phyloP scores from a whole-genome alignment of 2,329 filamentous ascomycete genomes.

The Arthrobotrys sinensis region DNA sequence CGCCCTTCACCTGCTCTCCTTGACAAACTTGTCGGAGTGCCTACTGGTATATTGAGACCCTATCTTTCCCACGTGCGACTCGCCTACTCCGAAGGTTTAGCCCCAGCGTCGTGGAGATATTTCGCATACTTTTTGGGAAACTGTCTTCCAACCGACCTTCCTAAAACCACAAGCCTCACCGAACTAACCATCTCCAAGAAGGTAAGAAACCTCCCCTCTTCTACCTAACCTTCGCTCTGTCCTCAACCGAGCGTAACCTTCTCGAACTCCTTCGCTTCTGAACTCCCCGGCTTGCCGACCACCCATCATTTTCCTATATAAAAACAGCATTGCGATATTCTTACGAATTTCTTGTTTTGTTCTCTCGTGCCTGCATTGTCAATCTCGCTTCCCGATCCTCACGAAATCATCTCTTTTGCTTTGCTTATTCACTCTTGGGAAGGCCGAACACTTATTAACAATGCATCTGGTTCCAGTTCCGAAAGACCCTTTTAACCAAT shows the following conservation, averaged over 20 bases:
- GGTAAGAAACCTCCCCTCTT: slow-evolving; percentile 49
- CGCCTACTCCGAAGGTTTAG: slow-evolving; percentile 52
- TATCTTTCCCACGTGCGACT: slow-evolving; percentile 59
- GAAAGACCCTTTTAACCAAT: slow-evolving; percentile 40
- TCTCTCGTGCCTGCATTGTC: slow-evolving; percentile 41
- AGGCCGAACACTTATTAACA: slow-evolving; percentile 30
- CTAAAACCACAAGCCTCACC: slow-evolving; percentile 31
- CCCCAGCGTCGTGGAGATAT: slow-evolving; percentile 40
- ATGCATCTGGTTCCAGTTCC: slow-evolving; percentile 60
- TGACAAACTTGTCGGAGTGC: slow-evolving; percentile 57
- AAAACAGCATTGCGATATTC: slow-evolving; percentile 46
- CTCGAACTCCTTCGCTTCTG: slow-evolving; percentile 52
- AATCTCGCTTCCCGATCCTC: slow-evolving; percentile 44
- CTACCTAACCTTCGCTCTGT: slow-evolving; percentile 49
- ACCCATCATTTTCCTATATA: slow-evolving; percentile 36
- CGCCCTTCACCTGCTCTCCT: slow-evolving; percentile 54
- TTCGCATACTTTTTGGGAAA: slow-evolving; percentile 59
- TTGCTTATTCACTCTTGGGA: slow-evolving; percentile 25
- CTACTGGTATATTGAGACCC: slow-evolving; percentile 49
- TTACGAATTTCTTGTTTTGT: slow-evolving; percentile 51
- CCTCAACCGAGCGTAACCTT: slow-evolving; percentile 57
- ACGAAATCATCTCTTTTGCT: slow-evolving; percentile 29
- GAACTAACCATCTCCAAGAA: slow-evolving; percentile 54
- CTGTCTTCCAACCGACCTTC: slow-evolving; percentile 49
- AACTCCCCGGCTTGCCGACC: slow-evolving; percentile 11